A percentile compares a stretch with the other conserved stretches of the same genome.
Evolutionary conservation across 768 basidiomycete genomes (phyloP).

Genomic region (Dacryopinax primogenitus): DNA sequence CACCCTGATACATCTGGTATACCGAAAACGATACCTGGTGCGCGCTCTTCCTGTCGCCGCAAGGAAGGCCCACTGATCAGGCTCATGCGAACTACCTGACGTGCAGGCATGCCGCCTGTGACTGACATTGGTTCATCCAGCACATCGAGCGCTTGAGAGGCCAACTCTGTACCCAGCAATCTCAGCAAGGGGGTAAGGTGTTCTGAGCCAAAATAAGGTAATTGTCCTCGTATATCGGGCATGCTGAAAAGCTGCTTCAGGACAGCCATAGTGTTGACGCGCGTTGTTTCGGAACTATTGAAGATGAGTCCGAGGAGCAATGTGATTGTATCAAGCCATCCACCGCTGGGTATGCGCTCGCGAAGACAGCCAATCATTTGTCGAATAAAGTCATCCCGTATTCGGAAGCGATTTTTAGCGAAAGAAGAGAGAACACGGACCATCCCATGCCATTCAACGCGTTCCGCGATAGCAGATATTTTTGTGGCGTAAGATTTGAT

Average conservation of each 20-base stretch:
- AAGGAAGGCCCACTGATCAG: slow-evolving; percentile 45
- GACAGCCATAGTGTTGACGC: slow-evolving; percentile 71
- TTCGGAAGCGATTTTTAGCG: slow-evolving; percentile 73
- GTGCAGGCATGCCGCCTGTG: slow-evolving; percentile 47
- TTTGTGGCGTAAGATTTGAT: slow-evolving; percentile 60
- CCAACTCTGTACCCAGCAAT: slow-evolving; percentile 75
- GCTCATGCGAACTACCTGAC: slow-evolving; percentile 85
- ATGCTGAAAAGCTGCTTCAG: slow-evolving; percentile 82
- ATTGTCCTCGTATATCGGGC: slow-evolving; percentile 58
- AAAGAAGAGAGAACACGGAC: slow-evolving; percentile 82
- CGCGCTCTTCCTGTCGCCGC: slow-evolving; percentile 30
- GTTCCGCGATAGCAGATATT: slow-evolving; percentile 56
- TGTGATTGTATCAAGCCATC: slow-evolving; percentile 60
- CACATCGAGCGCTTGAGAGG: slow-evolving; percentile 79
- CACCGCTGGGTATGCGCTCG: slow-evolving; percentile 58
- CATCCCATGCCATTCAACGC: slow-evolving; percentile 64
- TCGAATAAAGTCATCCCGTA: slow-evolving; percentile 84
- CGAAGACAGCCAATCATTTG: slow-evolving; percentile 76
- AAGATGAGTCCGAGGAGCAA: slow-evolving; percentile 76
- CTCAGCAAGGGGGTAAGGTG: slow-evolving; percentile 82
- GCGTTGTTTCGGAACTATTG: slow-evolving; percentile 70
- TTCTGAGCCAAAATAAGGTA: slow-evolving; percentile 68
- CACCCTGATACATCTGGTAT: slow-evolving; percentile 73
- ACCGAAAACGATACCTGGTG: slow-evolving; percentile 62
- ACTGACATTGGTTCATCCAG: slow-evolving; percentile 80